Evolutionary conservation across 148 eudicot species (phyloP), one percentile per base, ranked within the genome.

Genomic region (Rhododendron simsii): DNA sequence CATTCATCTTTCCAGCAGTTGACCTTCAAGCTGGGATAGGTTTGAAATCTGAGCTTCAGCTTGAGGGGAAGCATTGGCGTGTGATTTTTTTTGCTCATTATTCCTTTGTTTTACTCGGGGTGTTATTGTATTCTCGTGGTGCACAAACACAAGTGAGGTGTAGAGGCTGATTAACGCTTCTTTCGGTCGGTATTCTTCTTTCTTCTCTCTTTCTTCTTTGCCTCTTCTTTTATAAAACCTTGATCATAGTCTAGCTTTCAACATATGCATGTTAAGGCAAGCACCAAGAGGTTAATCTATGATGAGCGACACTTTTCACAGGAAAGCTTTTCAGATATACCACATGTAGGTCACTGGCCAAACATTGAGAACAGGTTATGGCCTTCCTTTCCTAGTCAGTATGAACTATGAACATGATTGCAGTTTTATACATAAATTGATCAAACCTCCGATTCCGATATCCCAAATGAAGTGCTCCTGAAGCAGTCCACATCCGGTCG

Each of bases 401-500:
- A 71, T 71, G 39, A 71, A 33, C 76, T 71, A 71, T 71, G 39
- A 71, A 33, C 76, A 71, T 71, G n/a, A 51, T 35, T 35, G 13
- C 7, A 57, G 50, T 81, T 50, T 39, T 8, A 55, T 50, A 71
- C 61, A 39, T 53, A 81, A 37, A 47, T 44, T 59, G 51, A 71
- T 13, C 81, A 59, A 92, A 95, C 98, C 98, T 92, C 98, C 80
- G 85, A 87, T 71, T 91, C 91, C 23, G 95, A 95, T 87, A 91
- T 87, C 84, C 99, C 99, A 93, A 92, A 95, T n/a, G 98, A 93
- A 85, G 98, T 96, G 95, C 93, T 94, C 82, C 91, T 91, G 87
- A 96, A 96, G 92, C 98, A 94, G 86, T 96, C 99, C 75, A 96
- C 98, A 84, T 96, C 94, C 79, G 99, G 99, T 83, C 99, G 92